Percentiles rank a stretch among this genome's conserved stretches.
These are phyloP conservation scores for Linnemannia elongata DNA, from an alignment of 192 early-diverging fungal species.

Conservation along the genomic window DNA sequence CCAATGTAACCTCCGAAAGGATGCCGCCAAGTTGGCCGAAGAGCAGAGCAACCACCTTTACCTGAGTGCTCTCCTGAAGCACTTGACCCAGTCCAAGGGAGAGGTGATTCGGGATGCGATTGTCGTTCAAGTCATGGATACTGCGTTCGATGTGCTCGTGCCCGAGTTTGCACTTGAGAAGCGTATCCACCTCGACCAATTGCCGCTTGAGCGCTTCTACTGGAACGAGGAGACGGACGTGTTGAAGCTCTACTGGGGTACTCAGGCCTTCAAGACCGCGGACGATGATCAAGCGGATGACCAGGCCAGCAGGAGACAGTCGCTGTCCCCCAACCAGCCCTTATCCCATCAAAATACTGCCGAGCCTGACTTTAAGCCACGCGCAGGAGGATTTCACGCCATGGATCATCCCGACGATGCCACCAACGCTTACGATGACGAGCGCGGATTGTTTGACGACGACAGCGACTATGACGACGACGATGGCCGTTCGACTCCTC, in stretches of 20 bases:
- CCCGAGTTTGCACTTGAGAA: constrained; percentile 81
- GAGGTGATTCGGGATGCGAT: constrained; percentile 71
- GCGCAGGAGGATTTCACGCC: constrained; percentile 13
- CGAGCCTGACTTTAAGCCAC: background rate
- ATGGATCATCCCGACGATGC: constrained; percentile 57
- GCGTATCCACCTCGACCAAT: constrained; percentile 66
- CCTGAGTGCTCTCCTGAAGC: constrained; percentile 71
- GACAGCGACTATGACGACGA: constrained; percentile 62
- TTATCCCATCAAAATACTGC: background rate
- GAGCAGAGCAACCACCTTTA: constrained; percentile 77
- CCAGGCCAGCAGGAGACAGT: constrained; percentile 37
- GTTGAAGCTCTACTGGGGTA: constrained; percentile 65
- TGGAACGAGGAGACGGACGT: constrained; percentile 44
- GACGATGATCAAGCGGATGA: constrained; percentile 27
- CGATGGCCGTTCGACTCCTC: constrained; percentile 15
- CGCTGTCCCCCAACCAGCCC: constrained; percentile 4
- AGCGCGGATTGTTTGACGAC: constrained; percentile 64
- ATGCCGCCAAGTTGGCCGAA: constrained; percentile 76
- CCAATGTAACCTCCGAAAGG: constrained; percentile 85
- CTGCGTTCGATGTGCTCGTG: constrained; percentile 81
- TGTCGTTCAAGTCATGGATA: constrained; percentile 75
- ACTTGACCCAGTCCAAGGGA: constrained; percentile 59
- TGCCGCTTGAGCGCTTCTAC: constrained; percentile 63
- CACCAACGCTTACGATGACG: constrained; percentile 62
- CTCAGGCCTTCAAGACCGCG: constrained; percentile 54